phyloP scores from a whole-genome alignment of 768 basidiomycete species.

The Phlebiopsis flavidoalba region DNA sequence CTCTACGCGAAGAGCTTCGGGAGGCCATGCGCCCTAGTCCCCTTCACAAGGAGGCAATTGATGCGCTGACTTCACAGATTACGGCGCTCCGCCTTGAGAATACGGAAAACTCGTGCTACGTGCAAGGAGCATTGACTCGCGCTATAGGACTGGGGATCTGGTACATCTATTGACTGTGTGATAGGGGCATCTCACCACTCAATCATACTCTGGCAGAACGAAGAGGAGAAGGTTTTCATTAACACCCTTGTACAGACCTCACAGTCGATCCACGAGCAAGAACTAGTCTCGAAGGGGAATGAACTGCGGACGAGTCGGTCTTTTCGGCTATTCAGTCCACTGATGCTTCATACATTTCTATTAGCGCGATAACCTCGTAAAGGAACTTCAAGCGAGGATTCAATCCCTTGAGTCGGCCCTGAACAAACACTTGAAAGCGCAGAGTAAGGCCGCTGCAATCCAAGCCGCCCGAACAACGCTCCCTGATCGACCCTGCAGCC shows the following conservation, averaged over 20 bases:
- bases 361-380: conserved; percentile 28
- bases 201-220: conserved; percentile 15
- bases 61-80: conserved; percentile 18
- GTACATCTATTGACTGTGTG: conserved; percentile 13
- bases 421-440: conserved; percentile 25
- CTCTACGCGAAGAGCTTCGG: conserved; percentile 15
- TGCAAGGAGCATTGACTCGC: conserved; percentile 21
- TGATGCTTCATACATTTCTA: neutral
- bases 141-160: conserved; percentile 27
- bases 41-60: conserved; percentile 17
- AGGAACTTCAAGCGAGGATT: conserved; percentile 24
- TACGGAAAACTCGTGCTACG: conserved; percentile 15
- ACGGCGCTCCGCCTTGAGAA: conserved; percentile 19
- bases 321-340: neutral
- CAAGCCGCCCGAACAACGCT: conserved; percentile 8
- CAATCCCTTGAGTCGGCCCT: conserved; percentile 25
- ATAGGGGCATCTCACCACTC: neutral
- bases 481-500: conserved; percentile 26
- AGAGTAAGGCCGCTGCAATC: conserved; percentile 15
- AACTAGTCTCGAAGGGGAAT: conserved; percentile 29
- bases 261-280: conserved; percentile 28
- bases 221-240: conserved; percentile 28
- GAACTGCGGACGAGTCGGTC: conserved; percentile 28
- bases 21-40: conserved; percentile 16
- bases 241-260: conserved; percentile 25